Evolutionary conservation across 2,329 filamentous ascomycete genomes (phyloP), one percentile per base, ranked within the genome.

Genomic region (Sarocladium oryzae): DNA sequence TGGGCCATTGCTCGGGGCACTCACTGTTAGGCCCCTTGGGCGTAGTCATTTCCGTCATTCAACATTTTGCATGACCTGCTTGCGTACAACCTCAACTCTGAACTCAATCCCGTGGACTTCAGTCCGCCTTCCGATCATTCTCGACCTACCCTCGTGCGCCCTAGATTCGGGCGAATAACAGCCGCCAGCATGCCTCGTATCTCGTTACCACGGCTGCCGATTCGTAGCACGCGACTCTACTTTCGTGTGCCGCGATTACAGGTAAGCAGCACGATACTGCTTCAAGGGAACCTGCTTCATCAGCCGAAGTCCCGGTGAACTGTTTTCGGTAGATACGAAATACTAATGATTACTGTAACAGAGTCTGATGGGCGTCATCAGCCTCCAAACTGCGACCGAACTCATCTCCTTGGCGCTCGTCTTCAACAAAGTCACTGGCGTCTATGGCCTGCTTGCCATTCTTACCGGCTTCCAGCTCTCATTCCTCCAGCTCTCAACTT

Each of bases 351-450:
- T 9, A 5, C 21, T 2, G 32, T 3, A 6, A 26, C 11, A 49
- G 46, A 49, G 46, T 18, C 36, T 96, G 57, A 36, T 96, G 57
- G 89, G 88, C 65, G 75, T 90, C 62, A 86, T 96, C 74, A 88
- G 87, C 63, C 82, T 96, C 51, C 87, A 89, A 61, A 92, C 88
- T 30, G 91, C 89, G 58, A 85, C 88, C 43, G 89, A 93, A 60
- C 79, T 96, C 61, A 89, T 96, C 61, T 84, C 87, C 4, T 77
- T 93, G 55, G 84, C 87, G 10, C 81, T 95, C 56, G 77, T 95
- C 51, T 85, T 96, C 72, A 96, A 96, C 77, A 96, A 96, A 69
- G 81, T 91, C 58, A 92, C 89, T 48, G 91, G 90, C 53, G 76
- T 96, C 58, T 96, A 95, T 69, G 91, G 91, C 57, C 77, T 96